Conservation (phyloP, 2,329 filamentous ascomycete species). For the Colletotrichum orchidophilum region DNA sequence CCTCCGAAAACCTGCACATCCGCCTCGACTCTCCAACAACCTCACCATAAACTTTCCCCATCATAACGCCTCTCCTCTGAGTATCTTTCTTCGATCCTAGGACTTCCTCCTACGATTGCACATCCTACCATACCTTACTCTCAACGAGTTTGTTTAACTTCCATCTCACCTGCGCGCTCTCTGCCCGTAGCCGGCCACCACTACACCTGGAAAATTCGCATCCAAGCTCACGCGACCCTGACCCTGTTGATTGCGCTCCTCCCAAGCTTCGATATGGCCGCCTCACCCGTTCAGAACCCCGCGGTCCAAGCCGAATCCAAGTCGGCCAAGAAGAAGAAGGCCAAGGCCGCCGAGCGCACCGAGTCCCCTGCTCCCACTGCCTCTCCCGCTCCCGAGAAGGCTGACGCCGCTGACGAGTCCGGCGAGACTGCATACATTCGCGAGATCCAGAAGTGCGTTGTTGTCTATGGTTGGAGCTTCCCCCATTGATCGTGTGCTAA, state of each 20-base stretch:
- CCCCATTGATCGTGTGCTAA: constrained; percentile 3
- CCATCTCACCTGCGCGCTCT: constrained; percentile 2
- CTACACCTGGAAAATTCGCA: constrained; percentile 24
- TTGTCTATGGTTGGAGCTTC: constrained; percentile 15
- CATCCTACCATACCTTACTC: constrained; percentile 21
- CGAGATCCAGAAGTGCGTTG: constrained; percentile 86
- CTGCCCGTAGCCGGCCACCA: constrained; percentile 17
- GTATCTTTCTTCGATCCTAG: constrained; percentile 24
- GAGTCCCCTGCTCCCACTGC: constrained; percentile 64
- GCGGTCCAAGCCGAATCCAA: constrained; percentile 70
- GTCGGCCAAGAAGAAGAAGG: constrained; percentile 75
- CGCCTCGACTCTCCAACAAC: not conserved
- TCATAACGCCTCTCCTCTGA: not conserved
- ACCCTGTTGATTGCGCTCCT: constrained; percentile 20
- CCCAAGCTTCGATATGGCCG: constrained; percentile 64
- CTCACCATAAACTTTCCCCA: not conserved
- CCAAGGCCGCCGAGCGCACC: constrained; percentile 61
- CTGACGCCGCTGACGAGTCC: constrained; percentile 67
- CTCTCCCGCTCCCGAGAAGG: constrained; percentile 59
- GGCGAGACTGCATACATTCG: constrained; percentile 82
- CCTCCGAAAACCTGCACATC: constrained; percentile 15
- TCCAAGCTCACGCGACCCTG: constrained; percentile 24
- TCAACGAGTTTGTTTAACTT: constrained; percentile 17
- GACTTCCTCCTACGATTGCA: not conserved
- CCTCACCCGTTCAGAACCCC: constrained; percentile 69